Conservation (phyloP, 2,329 filamentous ascomycete species). For the Verticillium zaregamsianum region DNA sequence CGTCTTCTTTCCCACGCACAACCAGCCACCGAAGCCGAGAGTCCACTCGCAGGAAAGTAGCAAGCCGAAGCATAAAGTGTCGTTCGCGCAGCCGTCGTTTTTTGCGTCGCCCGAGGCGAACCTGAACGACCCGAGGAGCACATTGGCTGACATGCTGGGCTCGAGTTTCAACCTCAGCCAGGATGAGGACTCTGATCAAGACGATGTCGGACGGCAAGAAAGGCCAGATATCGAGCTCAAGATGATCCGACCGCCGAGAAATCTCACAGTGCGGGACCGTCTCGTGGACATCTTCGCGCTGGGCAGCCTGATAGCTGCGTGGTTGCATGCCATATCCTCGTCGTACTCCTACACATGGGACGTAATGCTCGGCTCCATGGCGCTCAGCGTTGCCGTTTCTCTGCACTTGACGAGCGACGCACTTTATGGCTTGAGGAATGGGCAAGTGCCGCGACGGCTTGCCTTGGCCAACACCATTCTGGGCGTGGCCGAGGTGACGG, state of each 20-base stretch:
- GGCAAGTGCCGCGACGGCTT: constrained; percentile 5
- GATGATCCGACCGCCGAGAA: background rate
- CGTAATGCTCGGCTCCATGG: constrained; percentile 13
- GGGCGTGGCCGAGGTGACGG: constrained; percentile 10
- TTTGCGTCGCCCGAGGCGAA: constrained; percentile 41
- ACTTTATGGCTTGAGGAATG: constrained; percentile 7
- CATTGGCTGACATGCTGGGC: constrained; percentile 39
- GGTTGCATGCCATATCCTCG: constrained; percentile 11
- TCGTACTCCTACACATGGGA: constrained; percentile 10
- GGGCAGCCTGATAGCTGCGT: constrained; percentile 7
- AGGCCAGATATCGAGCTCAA: background rate
- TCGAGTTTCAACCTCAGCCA: constrained; percentile 37
- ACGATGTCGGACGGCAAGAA: background rate
- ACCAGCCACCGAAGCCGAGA: background rate
- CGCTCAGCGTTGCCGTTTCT: constrained; percentile 9
- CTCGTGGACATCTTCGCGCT: constrained; percentile 12
- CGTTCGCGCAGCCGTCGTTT: constrained; percentile 58
- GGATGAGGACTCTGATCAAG: constrained; percentile 12
- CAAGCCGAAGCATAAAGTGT: constrained; percentile 19
- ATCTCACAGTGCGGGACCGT: constrained; percentile 7
- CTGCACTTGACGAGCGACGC: constrained; percentile 10
- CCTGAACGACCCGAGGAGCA: constrained; percentile 34
- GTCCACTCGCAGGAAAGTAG: background rate
- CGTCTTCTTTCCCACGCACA: constrained; percentile 43
- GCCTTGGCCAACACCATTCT: constrained; percentile 8